Base-by-base conservation (phyloP, 2,329 filamentous ascomycete species). In the Ophiocordyceps camponoti-leonardi region DNA sequence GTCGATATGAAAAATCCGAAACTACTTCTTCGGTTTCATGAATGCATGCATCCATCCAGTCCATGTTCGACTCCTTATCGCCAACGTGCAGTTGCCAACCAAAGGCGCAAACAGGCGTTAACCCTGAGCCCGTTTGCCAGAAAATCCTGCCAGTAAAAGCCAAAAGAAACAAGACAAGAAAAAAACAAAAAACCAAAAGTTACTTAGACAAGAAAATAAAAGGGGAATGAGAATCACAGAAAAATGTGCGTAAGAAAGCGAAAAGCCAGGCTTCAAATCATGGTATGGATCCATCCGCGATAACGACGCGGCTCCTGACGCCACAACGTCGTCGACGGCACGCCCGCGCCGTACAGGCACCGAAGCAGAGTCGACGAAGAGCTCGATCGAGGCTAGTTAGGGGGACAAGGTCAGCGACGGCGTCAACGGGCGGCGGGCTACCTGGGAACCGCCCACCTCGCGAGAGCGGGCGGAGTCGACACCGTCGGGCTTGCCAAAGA, bases 401-500 rank as follows among this genome's bases (percentile, higher is more conserved):
- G 40, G 30, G 40, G 28, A 6, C 13, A 43, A 1, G 18, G 14
- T 47, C 43, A 47, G 46, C 33, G 35, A 37, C 37, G 2, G 19
- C 13, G 23, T 22, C 39, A 23, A 16, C 35, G 3, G 35, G 42
- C 40, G 40, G 23, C 23, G 41, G 43, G 41, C 20, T 47, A 44
- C 46, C 18, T 45, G 42, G 28, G 11, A 6, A 13, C 33, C 39
- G n/a, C 40, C 37, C 37, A 39, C 18, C 30, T 42, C 35, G 13
- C 7, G 35, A 13, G 35, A 19, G 18, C 35, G 35, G 35, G 35
- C 14, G 16, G 35, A 8, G 16, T 18, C 30, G 11, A 13, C 16
- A 11, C 39, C 11, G 39, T 6, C 14, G 10, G 39, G 22, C 10
- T 22, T 47, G 10, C 55, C 51, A 45, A 62, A 58, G 4, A 62